A percentile compares a stretch with the other conserved stretches of the same genome.
Conservation (phyloP, 345 rosid genomes). For the Trapa bicornis region DNA sequence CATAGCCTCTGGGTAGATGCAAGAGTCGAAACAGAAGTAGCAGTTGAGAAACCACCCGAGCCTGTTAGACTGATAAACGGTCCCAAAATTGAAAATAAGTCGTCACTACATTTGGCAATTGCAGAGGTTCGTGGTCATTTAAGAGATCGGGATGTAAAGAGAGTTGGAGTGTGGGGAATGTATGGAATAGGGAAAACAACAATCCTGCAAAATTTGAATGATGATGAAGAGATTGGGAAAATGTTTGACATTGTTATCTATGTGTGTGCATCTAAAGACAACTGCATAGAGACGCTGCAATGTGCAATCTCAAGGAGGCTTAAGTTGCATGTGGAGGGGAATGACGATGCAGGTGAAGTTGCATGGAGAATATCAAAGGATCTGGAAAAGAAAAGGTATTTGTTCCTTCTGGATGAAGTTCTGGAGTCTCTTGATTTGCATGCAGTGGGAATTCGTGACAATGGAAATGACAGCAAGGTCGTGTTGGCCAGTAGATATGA, state of each 20-base stretch:
- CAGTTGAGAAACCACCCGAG: slow-evolving; percentile 20
- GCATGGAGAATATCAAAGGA: slow-evolving; percentile 17
- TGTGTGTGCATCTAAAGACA: slow-evolving; percentile 8
- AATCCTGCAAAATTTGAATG: slow-evolving; percentile 26
- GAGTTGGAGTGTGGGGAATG: slow-evolving; percentile 22
- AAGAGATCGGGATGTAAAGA: slow-evolving; percentile 5
- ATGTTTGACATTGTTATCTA: slow-evolving; percentile 25
- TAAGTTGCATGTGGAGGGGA: slow-evolving; percentile 10
- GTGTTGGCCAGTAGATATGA: slow-evolving; percentile 19
- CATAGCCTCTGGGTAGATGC: slow-evolving; percentile 12
- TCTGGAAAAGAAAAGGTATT: slow-evolving; percentile 19
- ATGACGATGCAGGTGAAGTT: slow-evolving; percentile 2
- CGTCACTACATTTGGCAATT: slow-evolving; percentile 12
- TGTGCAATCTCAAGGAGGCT: slow-evolving; percentile 14
- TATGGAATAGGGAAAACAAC: slow-evolving; percentile 28
- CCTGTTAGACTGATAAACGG: slow-evolving; percentile 16
- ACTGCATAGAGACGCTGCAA: slow-evolving; percentile 15
- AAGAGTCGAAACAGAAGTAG: slow-evolving; percentile 6
- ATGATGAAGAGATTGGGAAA: slow-evolving; percentile 12
- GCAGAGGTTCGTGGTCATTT: slow-evolving; percentile 11
- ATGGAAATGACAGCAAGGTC: slow-evolving; percentile 17
- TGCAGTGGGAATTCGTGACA: slow-evolving; percentile 13
- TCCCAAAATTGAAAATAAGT: slow-evolving; percentile 10
- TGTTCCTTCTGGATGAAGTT: slow-evolving; percentile 27
- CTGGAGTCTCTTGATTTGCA: slow-evolving; percentile 12